Base-by-base conservation (phyloP, 1,139 yeast species). In the Casaregolazyma lundiana region DNA sequence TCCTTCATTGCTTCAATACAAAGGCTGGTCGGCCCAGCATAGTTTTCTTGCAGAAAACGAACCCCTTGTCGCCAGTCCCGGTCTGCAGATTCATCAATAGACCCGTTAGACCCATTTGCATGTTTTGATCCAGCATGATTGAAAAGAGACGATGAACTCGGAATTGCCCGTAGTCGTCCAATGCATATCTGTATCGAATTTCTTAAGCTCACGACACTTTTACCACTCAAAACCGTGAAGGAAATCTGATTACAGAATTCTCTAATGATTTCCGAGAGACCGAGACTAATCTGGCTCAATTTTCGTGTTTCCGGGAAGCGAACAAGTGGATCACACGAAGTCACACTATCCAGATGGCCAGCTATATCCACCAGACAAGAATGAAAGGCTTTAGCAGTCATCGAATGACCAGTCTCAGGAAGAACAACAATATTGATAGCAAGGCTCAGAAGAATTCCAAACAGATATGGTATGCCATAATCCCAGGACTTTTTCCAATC, bases 211-310 rank as follows among this genome's bases (percentile, higher is more conserved):
- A 66, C 59, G 22, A 74, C 57, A 26, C 65, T 66, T 13, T 53
- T 56, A 22, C 58, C 62, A n/a, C 64, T 51, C 47, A 70, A 62
- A 2, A 62, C 60, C 0, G 74, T 63, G 3, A 75, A 38, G 9
- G 72, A 64, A 13, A 69, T 45, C 45, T 72, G 76, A 53, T 71
- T 72, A 15, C 68, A 57, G 52, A 69, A 70, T 51, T 73, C 78
- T 50, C 78, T 64, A 46, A 67, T 70, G 5, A 64, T 62, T 43
- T 70, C 70, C 0, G 77, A 66, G 3, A 74, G 56, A 4, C 54
- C 57, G 1, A 71, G 55, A 2, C 72, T 57, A 4, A 59, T 53
- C 6, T 57, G 52, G 3, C 68, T 65, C 58, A 73, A 62, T 2
- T 53, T 45, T 30, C 62, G 61, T 46, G 30, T 58, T 44, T 35